Conservation (phyloP, 2,329 filamentous ascomycete species). For the Ceratocystis cubensis region DNA sequence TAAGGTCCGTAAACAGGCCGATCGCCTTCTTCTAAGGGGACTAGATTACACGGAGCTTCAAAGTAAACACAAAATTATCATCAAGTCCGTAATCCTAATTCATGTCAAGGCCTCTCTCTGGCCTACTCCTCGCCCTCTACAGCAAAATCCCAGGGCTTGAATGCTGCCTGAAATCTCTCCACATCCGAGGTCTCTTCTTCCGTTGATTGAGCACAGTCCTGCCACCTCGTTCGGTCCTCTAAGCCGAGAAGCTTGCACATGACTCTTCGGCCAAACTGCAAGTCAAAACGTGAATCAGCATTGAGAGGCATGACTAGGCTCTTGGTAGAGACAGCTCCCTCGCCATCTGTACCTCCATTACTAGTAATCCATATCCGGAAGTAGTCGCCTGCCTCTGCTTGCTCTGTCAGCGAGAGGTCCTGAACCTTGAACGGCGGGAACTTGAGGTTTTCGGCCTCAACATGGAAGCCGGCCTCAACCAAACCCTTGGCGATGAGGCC, state of each 20-base stretch:
- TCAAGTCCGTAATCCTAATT: neutral
- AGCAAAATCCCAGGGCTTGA: slow-evolving; percentile 80
- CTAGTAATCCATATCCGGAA: slow-evolving; percentile 75
- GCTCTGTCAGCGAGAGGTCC: slow-evolving; percentile 39
- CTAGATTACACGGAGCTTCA: too few species aligned
- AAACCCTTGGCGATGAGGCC: slow-evolving; percentile 58
- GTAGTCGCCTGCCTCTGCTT: slow-evolving; percentile 48
- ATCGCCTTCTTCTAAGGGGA: too few species aligned
- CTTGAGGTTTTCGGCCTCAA: slow-evolving; percentile 65
- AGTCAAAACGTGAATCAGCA: slow-evolving; percentile 63
- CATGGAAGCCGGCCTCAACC: slow-evolving; percentile 78
- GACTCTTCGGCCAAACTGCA: slow-evolving; percentile 81
- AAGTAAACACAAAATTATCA: neutral
- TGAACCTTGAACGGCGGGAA: slow-evolving; percentile 40
- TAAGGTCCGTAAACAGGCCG: too few species aligned
- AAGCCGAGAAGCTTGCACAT: slow-evolving; percentile 76
- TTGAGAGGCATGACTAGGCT: slow-evolving; percentile 64
- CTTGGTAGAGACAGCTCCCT: slow-evolving; percentile 30
- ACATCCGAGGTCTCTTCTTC: slow-evolving; percentile 71
- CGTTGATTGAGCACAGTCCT: slow-evolving; percentile 63
- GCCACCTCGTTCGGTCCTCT: slow-evolving; percentile 71
- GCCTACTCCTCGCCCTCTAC: slow-evolving; percentile 22
- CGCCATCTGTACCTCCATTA: slow-evolving; percentile 40
- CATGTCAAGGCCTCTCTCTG: neutral
- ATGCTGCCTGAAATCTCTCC: slow-evolving; percentile 65